phyloP scores from a whole-genome alignment of 2,329 filamentous ascomycete species.

The Trichoderma sp. region DNA sequence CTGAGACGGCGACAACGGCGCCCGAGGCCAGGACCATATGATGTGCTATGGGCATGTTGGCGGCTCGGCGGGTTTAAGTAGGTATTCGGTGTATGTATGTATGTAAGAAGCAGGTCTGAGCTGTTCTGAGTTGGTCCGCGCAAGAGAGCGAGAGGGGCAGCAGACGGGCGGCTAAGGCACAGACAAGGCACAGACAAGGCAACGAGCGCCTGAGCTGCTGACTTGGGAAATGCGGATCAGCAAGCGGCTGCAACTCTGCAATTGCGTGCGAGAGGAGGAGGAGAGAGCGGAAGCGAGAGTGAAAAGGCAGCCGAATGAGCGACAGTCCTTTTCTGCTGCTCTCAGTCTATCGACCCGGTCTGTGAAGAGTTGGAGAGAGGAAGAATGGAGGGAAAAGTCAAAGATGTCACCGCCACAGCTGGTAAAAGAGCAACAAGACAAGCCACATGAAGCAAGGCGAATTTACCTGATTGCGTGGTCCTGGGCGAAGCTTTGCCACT shows the following conservation, averaged over 20 bases:
- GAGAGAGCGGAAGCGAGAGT: background rate
- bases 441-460: background rate
- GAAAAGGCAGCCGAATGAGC: background rate
- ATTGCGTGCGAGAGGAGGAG: background rate
- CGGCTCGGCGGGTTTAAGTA: constrained; percentile 6
- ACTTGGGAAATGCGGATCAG: background rate
- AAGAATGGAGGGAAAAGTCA: background rate
- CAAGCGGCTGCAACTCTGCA: constrained; percentile 1
- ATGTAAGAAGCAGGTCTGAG: background rate
- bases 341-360: background rate
- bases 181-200: background rate
- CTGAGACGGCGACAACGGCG: constrained; percentile 58
- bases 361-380: background rate
- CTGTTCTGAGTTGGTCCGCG: background rate
- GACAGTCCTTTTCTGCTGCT: background rate
- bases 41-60: constrained; percentile 53
- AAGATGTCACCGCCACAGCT: background rate
- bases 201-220: constrained; percentile 14
- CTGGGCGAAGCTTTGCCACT: constrained; percentile 24
- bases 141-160: constrained; percentile 11
- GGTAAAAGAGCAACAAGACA: background rate
- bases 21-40: constrained; percentile 56
- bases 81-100: background rate
- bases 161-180: constrained; percentile 13
- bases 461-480: constrained; percentile 24